phyloP scores from a whole-genome alignment of 1,284 basidiomycete species.

The Fomitopsis pinicola region DNA sequence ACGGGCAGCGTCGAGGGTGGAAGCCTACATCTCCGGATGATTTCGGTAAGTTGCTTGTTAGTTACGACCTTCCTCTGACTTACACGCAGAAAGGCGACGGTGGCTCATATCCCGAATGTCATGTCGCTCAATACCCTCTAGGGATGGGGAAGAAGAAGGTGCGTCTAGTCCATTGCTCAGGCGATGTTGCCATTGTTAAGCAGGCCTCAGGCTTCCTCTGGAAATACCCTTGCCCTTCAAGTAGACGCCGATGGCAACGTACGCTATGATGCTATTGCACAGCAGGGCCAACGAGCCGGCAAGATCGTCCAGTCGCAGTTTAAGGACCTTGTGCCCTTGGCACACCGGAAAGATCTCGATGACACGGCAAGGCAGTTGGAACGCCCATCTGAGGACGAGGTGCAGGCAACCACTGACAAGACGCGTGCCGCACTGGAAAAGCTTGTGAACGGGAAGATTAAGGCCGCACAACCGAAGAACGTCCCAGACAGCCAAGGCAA shows the following conservation, averaged over 20 bases:
- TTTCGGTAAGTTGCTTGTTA: slow-evolving; percentile 54
- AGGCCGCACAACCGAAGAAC: slow-evolving; percentile 91
- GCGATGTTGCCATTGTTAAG: neutral
- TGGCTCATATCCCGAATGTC: slow-evolving; percentile 96
- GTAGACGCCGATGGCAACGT: slow-evolving; percentile 96
- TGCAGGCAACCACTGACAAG: slow-evolving; percentile 84
- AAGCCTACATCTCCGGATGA: slow-evolving; percentile 80
- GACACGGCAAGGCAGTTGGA: slow-evolving; percentile 79
- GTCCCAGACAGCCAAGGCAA: slow-evolving; percentile 77
- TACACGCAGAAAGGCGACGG: slow-evolving; percentile 62
- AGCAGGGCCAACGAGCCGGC: slow-evolving; percentile 86
- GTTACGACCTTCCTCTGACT: slow-evolving; percentile 5
- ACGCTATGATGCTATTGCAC: slow-evolving; percentile 95
- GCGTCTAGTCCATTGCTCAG: slow-evolving; percentile 33
- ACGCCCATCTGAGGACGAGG: slow-evolving; percentile 87
- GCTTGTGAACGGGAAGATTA: slow-evolving; percentile 93
- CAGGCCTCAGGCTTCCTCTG: slow-evolving; percentile 65
- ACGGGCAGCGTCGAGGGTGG: slow-evolving; percentile 86
- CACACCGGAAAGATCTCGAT: slow-evolving; percentile 84
- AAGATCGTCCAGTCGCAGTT: slow-evolving; percentile 92
- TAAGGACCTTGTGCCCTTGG: slow-evolving; percentile 94
- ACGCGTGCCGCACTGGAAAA: slow-evolving; percentile 92
- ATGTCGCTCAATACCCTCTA: slow-evolving; percentile 94
- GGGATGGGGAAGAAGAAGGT: slow-evolving; percentile 92
- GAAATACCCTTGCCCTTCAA: slow-evolving; percentile 93